Evolutionary conservation across 768 basidiomycete species (phyloP).

Genomic region (Epithele typhae): DNA sequence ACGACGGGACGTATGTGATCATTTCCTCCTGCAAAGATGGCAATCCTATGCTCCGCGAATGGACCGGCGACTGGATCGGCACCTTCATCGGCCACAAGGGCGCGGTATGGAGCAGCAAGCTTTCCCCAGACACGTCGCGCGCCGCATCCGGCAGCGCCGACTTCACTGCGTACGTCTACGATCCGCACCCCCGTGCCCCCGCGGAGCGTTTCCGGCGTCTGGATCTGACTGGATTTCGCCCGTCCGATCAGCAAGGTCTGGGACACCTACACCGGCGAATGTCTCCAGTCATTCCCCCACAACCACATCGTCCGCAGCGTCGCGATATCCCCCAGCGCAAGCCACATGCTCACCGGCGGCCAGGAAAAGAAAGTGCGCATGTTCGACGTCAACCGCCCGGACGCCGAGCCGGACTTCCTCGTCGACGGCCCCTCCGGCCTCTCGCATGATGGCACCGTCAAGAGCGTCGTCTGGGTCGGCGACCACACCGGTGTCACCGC

Average conservation of each 20-base stretch:
- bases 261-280: slow-evolving; percentile 89
- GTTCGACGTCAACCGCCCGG: slow-evolving; percentile 84
- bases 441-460: slow-evolving; percentile 86
- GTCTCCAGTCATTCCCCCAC: slow-evolving; percentile 93
- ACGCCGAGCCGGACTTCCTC: slow-evolving; percentile 83
- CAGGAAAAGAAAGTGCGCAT: slow-evolving; percentile 97
- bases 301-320: slow-evolving; percentile 98
- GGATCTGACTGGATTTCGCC: background rate
- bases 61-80: slow-evolving; percentile 99
- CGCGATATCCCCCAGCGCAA: slow-evolving; percentile 68
- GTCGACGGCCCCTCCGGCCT: slow-evolving; percentile 48
- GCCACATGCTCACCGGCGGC: slow-evolving; percentile 82
- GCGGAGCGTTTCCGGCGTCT: background rate
- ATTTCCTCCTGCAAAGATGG: slow-evolving; percentile 99
- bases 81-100: slow-evolving; percentile 89
- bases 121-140: slow-evolving; percentile 78
- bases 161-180: slow-evolving; percentile 85
- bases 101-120: slow-evolving; percentile 95
- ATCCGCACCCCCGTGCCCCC: slow-evolving; percentile 1
- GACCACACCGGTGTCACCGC: slow-evolving; percentile 85
- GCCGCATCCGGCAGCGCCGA: slow-evolving; percentile 95
- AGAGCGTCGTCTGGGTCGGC: slow-evolving; percentile 92
- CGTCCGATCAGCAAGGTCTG: slow-evolving; percentile 74
- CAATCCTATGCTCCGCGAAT: slow-evolving; percentile 93
- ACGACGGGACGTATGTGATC: slow-evolving; percentile 83